These are phyloP conservation scores for Kalmanozyma brasiliensis DNA, from an alignment of 1,284 basidiomycete genomes.

Conservation along the genomic window DNA sequence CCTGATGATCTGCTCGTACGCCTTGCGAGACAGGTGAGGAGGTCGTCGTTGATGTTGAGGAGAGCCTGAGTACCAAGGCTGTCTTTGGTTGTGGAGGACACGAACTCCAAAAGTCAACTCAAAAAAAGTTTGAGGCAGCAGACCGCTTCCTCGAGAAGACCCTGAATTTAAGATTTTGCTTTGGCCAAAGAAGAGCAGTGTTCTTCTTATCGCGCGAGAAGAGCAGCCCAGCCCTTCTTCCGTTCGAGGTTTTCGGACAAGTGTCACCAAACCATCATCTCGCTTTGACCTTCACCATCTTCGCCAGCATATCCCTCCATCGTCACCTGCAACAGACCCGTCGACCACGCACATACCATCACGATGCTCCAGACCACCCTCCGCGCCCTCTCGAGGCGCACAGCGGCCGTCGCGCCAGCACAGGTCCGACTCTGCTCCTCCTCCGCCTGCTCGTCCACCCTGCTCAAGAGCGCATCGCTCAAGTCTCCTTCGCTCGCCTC, in stretches of 20 bases:
- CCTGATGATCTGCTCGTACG: not conserved
- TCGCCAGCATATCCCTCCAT: not conserved
- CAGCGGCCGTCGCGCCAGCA: conserved; percentile 8
- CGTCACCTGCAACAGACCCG: not conserved
- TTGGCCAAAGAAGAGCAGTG: not conserved
- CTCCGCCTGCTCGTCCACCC: conserved; percentile 13
- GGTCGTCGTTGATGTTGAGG: not conserved
- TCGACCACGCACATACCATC: not conserved
- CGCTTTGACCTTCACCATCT: conserved; percentile 6
- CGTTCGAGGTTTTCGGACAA: conserved; percentile 1
- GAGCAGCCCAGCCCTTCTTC: conserved; percentile 3
- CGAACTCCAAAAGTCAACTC: no score
- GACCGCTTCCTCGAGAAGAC: conserved; percentile 2
- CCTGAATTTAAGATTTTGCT: not conserved
- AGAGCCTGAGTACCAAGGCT: not conserved
- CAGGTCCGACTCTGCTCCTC: conserved; percentile 34
- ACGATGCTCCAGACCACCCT: conserved; percentile 23
- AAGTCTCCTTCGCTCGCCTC: not conserved
- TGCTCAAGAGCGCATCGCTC: conserved; percentile 14
- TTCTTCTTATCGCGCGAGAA: conserved; percentile 44
- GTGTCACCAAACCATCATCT: conserved; percentile 15
- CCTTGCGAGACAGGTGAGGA: not conserved
- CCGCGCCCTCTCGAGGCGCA: conserved; percentile 17
- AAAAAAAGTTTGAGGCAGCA: conserved; percentile 5
- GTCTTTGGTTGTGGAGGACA: conserved; percentile 25